Percentiles rank a stretch among this genome's conserved stretches.
These are phyloP conservation scores for Globisporangium solare DNA, from an alignment of 352 stramenopile species.

Conservation along the genomic window DNA sequence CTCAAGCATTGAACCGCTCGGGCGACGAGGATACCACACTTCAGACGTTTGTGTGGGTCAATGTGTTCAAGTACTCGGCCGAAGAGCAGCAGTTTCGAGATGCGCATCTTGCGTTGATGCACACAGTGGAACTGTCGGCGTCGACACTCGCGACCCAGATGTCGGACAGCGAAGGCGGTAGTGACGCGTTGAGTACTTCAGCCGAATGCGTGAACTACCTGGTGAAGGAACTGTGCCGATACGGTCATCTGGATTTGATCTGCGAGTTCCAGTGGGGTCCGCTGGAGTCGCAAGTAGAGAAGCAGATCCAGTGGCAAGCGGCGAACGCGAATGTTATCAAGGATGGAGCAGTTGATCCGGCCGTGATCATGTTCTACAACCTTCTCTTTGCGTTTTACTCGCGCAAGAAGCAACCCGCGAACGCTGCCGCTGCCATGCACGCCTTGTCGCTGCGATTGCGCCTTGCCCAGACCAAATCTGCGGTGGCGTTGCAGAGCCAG, in stretches of 20 bases:
- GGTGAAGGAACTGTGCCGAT: conserved; percentile 67
- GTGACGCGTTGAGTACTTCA: conserved; percentile 29
- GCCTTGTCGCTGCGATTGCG: conserved; percentile 45
- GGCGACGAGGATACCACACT: conserved; percentile 30
- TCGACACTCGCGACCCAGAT: conserved; percentile 9
- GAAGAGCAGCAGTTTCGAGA: conserved; percentile 58
- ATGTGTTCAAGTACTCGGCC: conserved; percentile 79
- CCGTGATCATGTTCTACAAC: conserved; percentile 54
- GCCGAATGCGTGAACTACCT: conserved; percentile 69
- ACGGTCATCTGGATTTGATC: conserved; percentile 60
- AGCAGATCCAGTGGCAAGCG: conserved; percentile 68
- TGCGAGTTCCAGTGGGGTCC: conserved; percentile 70
- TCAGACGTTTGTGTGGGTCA: conserved; percentile 78
- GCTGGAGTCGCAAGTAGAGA: conserved; percentile 57
- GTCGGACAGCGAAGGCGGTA: conserved; percentile 6
- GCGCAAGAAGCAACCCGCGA: conserved; percentile 54
- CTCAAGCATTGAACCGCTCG: conserved; percentile 39
- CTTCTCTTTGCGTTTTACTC: conserved; percentile 71
- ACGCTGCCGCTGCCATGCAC: conserved; percentile 59
- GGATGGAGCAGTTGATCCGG: conserved; percentile 28
- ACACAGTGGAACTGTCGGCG: conserved; percentile 42
- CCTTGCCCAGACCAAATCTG: conserved; percentile 32
- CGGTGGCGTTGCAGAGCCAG: conserved; percentile 39
- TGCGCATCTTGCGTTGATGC: conserved; percentile 70
- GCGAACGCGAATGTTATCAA: conserved; percentile 54